Conservation (phyloP, 306 rosid genomes). For the Cucurbita ficifolia region DNA sequence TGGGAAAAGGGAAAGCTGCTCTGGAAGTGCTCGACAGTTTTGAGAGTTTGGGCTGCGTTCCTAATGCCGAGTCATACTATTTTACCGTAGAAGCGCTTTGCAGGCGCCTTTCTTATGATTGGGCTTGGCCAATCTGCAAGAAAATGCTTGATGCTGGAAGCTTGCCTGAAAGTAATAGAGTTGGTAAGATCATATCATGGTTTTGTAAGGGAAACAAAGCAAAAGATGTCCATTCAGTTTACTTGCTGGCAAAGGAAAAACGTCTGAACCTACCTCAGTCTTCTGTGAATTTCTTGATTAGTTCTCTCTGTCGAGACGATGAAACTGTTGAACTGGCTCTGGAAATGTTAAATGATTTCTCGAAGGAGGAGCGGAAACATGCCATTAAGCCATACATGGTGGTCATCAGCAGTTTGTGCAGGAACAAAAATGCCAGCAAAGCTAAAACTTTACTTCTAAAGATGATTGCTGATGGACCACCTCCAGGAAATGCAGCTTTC, state of each 20-base stretch:
- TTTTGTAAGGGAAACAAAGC: constrained; percentile 47
- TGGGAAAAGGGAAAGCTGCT: constrained; percentile 66
- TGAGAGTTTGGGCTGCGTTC: constrained; percentile 34
- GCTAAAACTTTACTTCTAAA: constrained; percentile 44
- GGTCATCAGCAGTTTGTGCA: constrained; percentile 51
- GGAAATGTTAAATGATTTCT: constrained; percentile 36
- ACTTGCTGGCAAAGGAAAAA: constrained; percentile 34
- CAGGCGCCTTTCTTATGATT: constrained; percentile 29
- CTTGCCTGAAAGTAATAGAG: constrained; percentile 38
- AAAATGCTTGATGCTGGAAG: constrained; percentile 43
- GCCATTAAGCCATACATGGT: constrained; percentile 46
- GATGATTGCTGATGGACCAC: constrained; percentile 62
- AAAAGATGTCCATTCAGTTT: constrained; percentile 39
- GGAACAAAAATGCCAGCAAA: constrained; percentile 35
- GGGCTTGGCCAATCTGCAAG: constrained; percentile 36
- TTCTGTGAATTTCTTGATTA: constrained; percentile 24
- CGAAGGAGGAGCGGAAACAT: constrained; percentile 22
- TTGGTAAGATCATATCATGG: constrained; percentile 50
- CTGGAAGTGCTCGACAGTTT: constrained; percentile 42
- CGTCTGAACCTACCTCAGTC: constrained; percentile 16
- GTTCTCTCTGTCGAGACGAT: constrained; percentile 31
- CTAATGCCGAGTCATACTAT: constrained; percentile 44
- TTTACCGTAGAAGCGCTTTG: constrained; percentile 49
- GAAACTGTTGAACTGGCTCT: constrained; percentile 42
- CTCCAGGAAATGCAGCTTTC: constrained; percentile 74